Evolutionary conservation across 1,284 basidiomycete species (phyloP), one percentile per base, ranked within the genome.

Genomic region (Somion occarium): DNA sequence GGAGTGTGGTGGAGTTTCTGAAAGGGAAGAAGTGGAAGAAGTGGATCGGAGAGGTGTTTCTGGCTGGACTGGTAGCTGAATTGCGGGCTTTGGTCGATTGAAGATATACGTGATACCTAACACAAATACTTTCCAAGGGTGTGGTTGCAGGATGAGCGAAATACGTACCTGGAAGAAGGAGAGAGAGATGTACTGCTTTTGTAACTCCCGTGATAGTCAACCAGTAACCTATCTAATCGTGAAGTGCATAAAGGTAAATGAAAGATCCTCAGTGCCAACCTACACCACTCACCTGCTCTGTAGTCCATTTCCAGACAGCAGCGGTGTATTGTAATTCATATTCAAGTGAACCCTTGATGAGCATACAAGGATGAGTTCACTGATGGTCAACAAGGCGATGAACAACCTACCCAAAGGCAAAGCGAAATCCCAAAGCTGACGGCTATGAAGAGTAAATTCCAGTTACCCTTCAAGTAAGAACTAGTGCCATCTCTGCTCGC

Each of bases 311-410:
- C 62, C 86, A 93, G 2, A 68, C 73, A 5, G 75, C 75, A 5
- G 80, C 72, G 3, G 83, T 75, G 64, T 86, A 94, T 63, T 91
- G 89, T 46, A 86, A 76, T 61, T 85, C 85, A 59, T 79, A 80
- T 4, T 72, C 63, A 49, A 78, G 69, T 1, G 85, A 74, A 5
- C 83, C 86, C 88, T 91, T 48, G 19, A n/a, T n/a, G n/a, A n/a
- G n/a, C n/a, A n/a, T n/a, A n/a, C n/a, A n/a, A n/a, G n/a, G n/a
- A n/a, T n/a, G n/a, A n/a, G n/a, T n/a, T n/a, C n/a, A n/a, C n/a
- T n/a, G n/a, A n/a, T n/a, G n/a, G n/a, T n/a, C n/a, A n/a, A n/a
- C n/a, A n/a, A n/a, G n/a, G n/a, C n/a, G n/a, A n/a, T n/a, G n/a
- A n/a, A n/a, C n/a, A n/a, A n/a, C n/a, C n/a, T n/a, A n/a, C n/a